These are phyloP conservation scores for Mycena vulgaris DNA, from an alignment of 768 basidiomycete genomes.

Conservation along the genomic window DNA sequence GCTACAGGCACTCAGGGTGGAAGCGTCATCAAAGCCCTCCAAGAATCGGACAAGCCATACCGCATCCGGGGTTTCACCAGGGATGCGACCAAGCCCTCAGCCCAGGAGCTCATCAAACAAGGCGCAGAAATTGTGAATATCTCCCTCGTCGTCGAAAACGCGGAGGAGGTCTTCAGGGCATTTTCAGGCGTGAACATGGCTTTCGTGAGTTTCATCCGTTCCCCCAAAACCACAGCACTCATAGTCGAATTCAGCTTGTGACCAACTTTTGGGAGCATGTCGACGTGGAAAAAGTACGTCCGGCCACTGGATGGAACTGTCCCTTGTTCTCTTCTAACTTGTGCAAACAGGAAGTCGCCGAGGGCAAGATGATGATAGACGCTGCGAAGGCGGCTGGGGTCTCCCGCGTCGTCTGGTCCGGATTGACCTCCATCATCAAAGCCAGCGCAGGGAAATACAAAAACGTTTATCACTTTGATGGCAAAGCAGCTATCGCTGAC, in stretches of 20 bases:
- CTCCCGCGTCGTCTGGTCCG: conserved; percentile 25
- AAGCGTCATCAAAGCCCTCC: conserved; percentile 23
- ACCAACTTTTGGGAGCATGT: conserved; percentile 33
- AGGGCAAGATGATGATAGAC: conserved; percentile 31
- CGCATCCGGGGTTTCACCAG: conserved; percentile 29
- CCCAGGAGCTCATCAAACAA: background rate
- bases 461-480: conserved; percentile 22
- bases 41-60: conserved; percentile 26
- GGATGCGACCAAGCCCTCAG: too few relatives aligned
- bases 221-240: background rate
- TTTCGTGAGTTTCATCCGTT: conserved; percentile 20
- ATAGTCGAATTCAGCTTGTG: background rate
- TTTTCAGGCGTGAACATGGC: conserved; percentile 18
- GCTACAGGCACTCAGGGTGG: conserved; percentile 29
- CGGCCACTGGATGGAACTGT: background rate
- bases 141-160: conserved; percentile 9
- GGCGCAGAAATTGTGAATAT: conserved; percentile 17
- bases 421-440: conserved; percentile 11
- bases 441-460: conserved; percentile 5
- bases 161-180: conserved; percentile 6
- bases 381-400: conserved; percentile 23
- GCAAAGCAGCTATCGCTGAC: conserved; percentile 18
- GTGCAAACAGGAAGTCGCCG: conserved; percentile 12
- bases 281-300: conserved; percentile 3
- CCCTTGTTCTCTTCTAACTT: background rate